Evolutionary conservation across 2,329 filamentous ascomycete species (phyloP).

Genomic region (Lachnellula occidentalis): DNA sequence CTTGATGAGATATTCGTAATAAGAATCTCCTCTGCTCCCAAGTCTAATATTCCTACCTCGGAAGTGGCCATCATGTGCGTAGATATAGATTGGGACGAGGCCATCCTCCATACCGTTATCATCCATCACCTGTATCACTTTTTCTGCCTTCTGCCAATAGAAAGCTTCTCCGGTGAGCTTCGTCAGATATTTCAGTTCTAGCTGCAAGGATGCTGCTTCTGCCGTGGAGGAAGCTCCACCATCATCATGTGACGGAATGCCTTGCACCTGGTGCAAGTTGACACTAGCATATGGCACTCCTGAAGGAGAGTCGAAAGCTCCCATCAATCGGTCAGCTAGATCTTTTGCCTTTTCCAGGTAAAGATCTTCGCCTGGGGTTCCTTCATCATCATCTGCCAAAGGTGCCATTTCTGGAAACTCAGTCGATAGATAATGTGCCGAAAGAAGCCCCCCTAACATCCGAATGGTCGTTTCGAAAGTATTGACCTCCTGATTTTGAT

Average conservation of each 20-base stretch:
- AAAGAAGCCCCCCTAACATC: slow-evolving; percentile 89
- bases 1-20: slow-evolving; percentile 98
- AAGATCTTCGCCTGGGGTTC: slow-evolving; percentile 74
- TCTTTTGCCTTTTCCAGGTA: slow-evolving; percentile 96
- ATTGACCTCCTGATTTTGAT: slow-evolving; percentile 92
- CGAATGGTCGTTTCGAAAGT: slow-evolving; percentile 98
- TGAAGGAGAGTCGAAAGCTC: slow-evolving; percentile 81
- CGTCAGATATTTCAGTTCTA: slow-evolving; percentile 95
- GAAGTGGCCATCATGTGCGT: slow-evolving; percentile 73
- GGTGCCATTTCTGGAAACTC: slow-evolving; percentile 75
- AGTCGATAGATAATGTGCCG: slow-evolving; percentile 90
- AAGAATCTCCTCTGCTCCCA: slow-evolving; percentile 91
- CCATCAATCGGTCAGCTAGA: slow-evolving; percentile 77
- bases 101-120: slow-evolving; percentile 74
- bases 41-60: slow-evolving; percentile 80
- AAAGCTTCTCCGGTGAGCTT: slow-evolving; percentile 88
- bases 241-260: slow-evolving; percentile 77
- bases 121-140: slow-evolving; percentile 86
- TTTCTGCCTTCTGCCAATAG: slow-evolving; percentile 90
- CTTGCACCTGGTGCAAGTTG: slow-evolving; percentile 71
- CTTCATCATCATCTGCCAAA: slow-evolving; percentile 63
- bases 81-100: slow-evolving; percentile 86
- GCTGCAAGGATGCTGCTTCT: slow-evolving; percentile 84
- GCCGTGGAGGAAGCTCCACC: slow-evolving; percentile 88
- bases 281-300: slow-evolving; percentile 89